Evolutionary conservation across 768 basidiomycete genomes (phyloP), one percentile per base, ranked within the genome.

Genomic region (Amanita fuliginea): DNA sequence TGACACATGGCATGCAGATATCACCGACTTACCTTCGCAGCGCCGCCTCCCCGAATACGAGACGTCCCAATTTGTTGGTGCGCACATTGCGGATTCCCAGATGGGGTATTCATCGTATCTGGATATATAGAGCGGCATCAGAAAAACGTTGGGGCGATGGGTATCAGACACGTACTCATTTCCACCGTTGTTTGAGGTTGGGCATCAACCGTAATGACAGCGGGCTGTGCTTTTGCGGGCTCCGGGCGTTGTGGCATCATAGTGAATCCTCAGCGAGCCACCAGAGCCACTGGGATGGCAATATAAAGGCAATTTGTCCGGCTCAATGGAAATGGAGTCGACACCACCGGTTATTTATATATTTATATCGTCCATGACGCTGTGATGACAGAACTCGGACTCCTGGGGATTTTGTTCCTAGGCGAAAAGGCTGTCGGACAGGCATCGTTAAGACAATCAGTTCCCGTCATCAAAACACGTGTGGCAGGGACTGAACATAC

Each of bases 1-100:
- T 26, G 9, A 16, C 21, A 37, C 34, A 16, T 36, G 22, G 3
- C 18, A 11, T n/a, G n/a, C n/a, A 40, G 18, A 6, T n/a, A 41
- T 30, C 35, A 32, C n/a, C 26, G n/a, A 18, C 21, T 11, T 48
- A 48, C 47, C 47, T 42, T 48, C 24, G 37, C 47, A 18, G 39
- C 37, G 18, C 47, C 47, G n/a, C 47, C 49, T 26, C 49, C 49
- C 11, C 49, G 49, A 22, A 50, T 16, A 35, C 41, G 47, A 9
- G 26, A 40, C 9, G 47, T 18, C 16, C 30, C 9, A 11, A 11
- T 48, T 22, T 18, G 37, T 13, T 48, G 22, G 16, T 47, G 36
- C 14, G 26, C 24, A 21, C 35, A 21, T n/a, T 26, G 39, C 28
- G 8, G 11, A 28, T 6, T 18, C 22, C 46, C 6, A 16, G 46